A percentile compares a stretch with the other conserved stretches of the same genome.
These are phyloP conservation scores for Penicillium sp. DNA, from an alignment of 2,329 filamentous ascomycete genomes.

Conservation along the genomic window DNA sequence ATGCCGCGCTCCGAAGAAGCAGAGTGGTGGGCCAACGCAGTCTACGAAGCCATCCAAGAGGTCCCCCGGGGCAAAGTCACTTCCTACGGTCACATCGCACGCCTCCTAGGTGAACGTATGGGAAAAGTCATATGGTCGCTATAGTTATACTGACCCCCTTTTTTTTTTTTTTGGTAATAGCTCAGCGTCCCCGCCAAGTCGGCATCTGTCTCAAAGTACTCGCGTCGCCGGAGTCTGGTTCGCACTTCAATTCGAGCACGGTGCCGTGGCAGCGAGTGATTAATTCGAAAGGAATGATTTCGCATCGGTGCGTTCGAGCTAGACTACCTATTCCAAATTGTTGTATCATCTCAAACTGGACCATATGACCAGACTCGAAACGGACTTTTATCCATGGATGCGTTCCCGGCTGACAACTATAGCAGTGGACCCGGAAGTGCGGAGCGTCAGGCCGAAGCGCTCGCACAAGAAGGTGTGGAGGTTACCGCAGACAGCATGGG, in stretches of 20 bases:
- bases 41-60: constrained; percentile 76
- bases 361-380: neutral
- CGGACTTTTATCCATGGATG: neutral
- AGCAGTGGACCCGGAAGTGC: constrained; percentile 37
- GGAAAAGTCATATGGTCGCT: constrained; percentile 5
- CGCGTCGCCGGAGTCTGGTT: constrained; percentile 43
- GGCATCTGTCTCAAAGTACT: constrained; percentile 85
- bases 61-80: constrained; percentile 78
- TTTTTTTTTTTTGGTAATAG: constrained; percentile 32
- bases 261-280: constrained; percentile 95
- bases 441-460: constrained; percentile 35
- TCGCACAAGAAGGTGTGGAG: constrained; percentile 37
- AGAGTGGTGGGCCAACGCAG: constrained; percentile 49
- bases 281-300: constrained; percentile 77
- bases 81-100: constrained; percentile 68
- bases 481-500: constrained; percentile 38
- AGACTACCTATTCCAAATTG: neutral
- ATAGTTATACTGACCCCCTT: neutral
- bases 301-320: constrained; percentile 55
- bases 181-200: constrained; percentile 70
- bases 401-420: constrained; percentile 1
- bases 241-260: constrained; percentile 60
- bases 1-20: constrained; percentile 44
- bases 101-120: constrained; percentile 53
- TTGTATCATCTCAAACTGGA: neutral